Percentiles rank a stretch among this genome's conserved stretches.
phyloP scores from a whole-genome alignment of 2,329 filamentous ascomycete species.

The Dactylonectria macrodidyma region DNA sequence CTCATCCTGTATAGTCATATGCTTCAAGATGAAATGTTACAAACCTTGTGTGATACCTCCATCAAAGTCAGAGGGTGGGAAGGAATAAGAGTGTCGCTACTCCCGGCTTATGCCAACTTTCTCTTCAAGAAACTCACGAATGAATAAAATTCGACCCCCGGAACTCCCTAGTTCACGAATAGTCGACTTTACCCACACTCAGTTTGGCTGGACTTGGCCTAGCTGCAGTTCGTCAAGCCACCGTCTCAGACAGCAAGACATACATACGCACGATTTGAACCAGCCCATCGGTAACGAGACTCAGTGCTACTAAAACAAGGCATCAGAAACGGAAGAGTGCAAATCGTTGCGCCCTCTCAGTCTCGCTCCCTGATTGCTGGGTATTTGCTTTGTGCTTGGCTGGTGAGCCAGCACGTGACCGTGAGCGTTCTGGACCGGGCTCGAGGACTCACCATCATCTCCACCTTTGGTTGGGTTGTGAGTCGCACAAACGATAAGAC shows the following conservation, averaged over 20 bases:
- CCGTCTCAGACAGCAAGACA: neutral
- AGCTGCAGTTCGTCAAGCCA: neutral
- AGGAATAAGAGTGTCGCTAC: too few species aligned
- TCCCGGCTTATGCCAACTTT: too few species aligned
- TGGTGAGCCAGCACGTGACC: constrained; percentile 2
- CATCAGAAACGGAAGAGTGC: neutral
- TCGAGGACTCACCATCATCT: neutral
- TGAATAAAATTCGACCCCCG: too few species aligned
- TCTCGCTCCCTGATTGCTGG: neutral
- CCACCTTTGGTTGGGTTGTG: neutral
- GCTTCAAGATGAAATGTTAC: too few species aligned
- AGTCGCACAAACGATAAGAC: constrained; percentile 17
- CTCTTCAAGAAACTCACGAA: too few species aligned
- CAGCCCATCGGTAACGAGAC: neutral
- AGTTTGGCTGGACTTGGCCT: neutral
- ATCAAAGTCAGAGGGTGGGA: too few species aligned
- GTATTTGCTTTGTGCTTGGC: too few species aligned
- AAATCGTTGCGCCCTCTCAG: neutral
- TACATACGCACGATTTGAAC: neutral
- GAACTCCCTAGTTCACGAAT: neutral
- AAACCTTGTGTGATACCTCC: too few species aligned
- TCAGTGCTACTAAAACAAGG: neutral
- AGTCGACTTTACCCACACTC: neutral
- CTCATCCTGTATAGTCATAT: too few species aligned
- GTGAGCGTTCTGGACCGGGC: neutral